Evolutionary conservation across 805 yeast genomes (phyloP), one percentile per base, ranked within the genome.

Genomic region (Sugiyamaella qingdaonensis): DNA sequence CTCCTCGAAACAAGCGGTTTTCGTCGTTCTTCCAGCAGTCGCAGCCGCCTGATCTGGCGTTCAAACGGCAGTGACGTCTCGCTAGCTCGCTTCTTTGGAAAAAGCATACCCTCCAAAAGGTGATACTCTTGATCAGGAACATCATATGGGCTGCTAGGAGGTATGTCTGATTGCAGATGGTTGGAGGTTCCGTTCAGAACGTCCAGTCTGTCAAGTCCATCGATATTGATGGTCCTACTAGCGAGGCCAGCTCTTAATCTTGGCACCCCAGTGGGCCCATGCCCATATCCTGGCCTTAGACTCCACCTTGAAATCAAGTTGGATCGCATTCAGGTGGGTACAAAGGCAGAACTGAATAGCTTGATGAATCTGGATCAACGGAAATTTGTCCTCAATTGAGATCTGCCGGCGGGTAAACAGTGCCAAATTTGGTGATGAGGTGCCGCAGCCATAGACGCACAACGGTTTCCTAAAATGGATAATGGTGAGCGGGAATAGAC

Each of bases 21-120:
- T 14, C 50, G 33, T 11, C 51, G 48, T 39, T 54, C 57, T 34
- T 54, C 56, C 7, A 57, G 32, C 43, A 53, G 47, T 21, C 57
- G 48, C 29, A 58, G 48, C n/a, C 56, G 52, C 24, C 47, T 52
- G 44, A 59, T 52, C 48, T 55, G 61, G 10, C 53, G 50, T 5
- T 53, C 46, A 35, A 55, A 57, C 7, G 57, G 54, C 13, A 46
- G 52, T 29, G 48, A 33, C 13, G 33, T 35, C 10, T 45, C 46
- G 16, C 18, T 35, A 5, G 18, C 4, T 39, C 43, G 24, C 19
- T 39, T 14, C 13, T 31, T 31, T 2, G 53, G 49, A 10, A 46
- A 45, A n/a, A 53, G 34, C 5, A 53, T 21, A 11, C 47, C 35
- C 19, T 49, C 46, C 9, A 53, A 46, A 3, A 53, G 14, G 14